Evolutionary conservation across 108 stramenopile species (phyloP), one percentile per base, ranked within the genome.

Genomic region (Skeletonema costatum): DNA sequence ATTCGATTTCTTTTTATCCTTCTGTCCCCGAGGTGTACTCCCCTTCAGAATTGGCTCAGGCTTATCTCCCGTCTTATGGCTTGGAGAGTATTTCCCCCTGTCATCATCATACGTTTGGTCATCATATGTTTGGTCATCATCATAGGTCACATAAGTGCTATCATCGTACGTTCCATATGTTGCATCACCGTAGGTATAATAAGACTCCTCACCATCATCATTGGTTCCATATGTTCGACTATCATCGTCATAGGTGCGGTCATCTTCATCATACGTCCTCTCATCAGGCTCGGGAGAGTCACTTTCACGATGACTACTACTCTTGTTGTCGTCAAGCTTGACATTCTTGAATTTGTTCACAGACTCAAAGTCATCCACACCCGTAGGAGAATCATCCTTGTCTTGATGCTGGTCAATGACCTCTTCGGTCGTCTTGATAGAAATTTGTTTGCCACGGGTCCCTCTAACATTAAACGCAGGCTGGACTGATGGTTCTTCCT

Each of bases 11-110:
- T 41, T 41, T 2, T 19, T 29, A 12, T 32, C 35, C 32, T 14
- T 17, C 31, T 60, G 30, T 36, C 17, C 35, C 39, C 6, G 19
- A 7, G 10, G 25, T n/a, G 35, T 19, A 29, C 13, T 21, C 10
- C 38, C 16, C 41, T 66, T 58, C 7, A 81, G 58, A 21, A 81
- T 81, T 38, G 80, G 80, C 32, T 81, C 58, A 19, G 80, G 80
- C 6, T 39, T 69, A 42, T 75, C 74, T 6, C 70, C 74, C 21
- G 59, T 65, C 69, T 81, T 81, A 35, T 81, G 80, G 42, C 64
- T 33, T 5, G 80, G 80, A 32, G 44, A 56, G 48, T 70, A 70
- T 61, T 68, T 77, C 33, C 41, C 68, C 30, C 42, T 31, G 1
- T 30, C 31, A 51, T 16, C 65, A 31, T 16, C 65, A 8, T 77